phyloP scores from a whole-genome alignment of 306 rosid genomes.

The Trichosanthes cucumerina region DNA sequence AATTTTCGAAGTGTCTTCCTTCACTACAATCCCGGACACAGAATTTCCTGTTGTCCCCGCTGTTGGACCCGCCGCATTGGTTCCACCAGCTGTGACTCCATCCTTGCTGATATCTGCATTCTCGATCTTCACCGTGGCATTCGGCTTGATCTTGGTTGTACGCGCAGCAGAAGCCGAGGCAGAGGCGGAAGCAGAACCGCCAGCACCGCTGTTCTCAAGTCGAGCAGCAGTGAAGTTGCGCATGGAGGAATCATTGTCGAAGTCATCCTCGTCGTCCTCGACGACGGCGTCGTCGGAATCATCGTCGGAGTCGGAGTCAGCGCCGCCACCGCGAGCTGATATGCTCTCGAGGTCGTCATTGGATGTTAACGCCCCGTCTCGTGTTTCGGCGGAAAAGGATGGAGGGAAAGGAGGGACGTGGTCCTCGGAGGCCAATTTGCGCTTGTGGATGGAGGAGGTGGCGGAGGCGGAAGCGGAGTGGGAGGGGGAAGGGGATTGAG shows the following conservation, averaged over 20 bases:
- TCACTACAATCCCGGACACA: slow-evolving; percentile 53
- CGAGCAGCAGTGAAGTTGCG: slow-evolving; percentile 80
- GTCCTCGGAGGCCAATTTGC: slow-evolving; percentile 67
- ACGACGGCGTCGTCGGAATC: slow-evolving; percentile 57
- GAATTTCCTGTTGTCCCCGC: slow-evolving; percentile 20
- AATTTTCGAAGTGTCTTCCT: slow-evolving; percentile 75
- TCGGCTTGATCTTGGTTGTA: slow-evolving; percentile 53
- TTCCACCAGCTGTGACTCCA: slow-evolving; percentile 22
- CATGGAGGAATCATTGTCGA: slow-evolving; percentile 77
- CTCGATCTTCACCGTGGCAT: slow-evolving; percentile 49
- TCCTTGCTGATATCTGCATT: slow-evolving; percentile 50
- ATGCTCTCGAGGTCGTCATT: slow-evolving; percentile 96
- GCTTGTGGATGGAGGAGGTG: slow-evolving; percentile 84
- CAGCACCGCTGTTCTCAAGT: slow-evolving; percentile 33
- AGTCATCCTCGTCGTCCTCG: slow-evolving; percentile 54
- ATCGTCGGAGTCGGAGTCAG: slow-evolving; percentile 43
- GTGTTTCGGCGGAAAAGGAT: slow-evolving; percentile 84
- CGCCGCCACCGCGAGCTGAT: slow-evolving; percentile 76
- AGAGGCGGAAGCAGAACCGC: slow-evolving; percentile 28
- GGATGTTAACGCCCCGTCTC: slow-evolving; percentile 85
- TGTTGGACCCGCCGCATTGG: slow-evolving; percentile 21
- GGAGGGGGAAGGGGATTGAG: slow-evolving; percentile 89
- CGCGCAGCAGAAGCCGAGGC: slow-evolving; percentile 25
- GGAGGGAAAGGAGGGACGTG: slow-evolving; percentile 91
- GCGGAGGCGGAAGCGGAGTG: slow-evolving; percentile 95